Evolutionary conservation across 192 early-diverging fungal genomes (phyloP).

Genomic region (Funneliformis mosseae): DNA sequence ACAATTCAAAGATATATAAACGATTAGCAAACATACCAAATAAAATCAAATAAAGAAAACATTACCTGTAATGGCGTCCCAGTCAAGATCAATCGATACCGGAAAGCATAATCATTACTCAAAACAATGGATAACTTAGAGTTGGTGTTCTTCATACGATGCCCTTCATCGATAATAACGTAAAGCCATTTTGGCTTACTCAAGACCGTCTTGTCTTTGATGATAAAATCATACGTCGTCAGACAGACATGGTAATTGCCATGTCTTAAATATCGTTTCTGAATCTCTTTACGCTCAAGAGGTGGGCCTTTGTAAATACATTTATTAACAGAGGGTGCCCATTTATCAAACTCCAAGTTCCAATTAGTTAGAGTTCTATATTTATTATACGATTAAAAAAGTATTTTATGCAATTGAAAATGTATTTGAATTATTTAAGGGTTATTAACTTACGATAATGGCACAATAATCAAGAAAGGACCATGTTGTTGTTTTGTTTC

Average conservation of each 20-base stretch:
- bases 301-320: conserved; percentile 94
- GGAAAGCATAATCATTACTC: conserved; percentile 83
- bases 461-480: conserved; percentile 94
- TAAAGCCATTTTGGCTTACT: conserved; percentile 95
- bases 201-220: conserved; percentile 84
- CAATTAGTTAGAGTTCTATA: conserved; percentile 90
- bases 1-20: not conserved
- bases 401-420: conserved; percentile 49
- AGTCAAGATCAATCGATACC: conserved; percentile 94
- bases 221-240: conserved; percentile 97
- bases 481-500: conserved; percentile 93
- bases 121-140: conserved; percentile 85
- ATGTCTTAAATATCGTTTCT: conserved; percentile 66
- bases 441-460: conserved; percentile 70
- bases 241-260: conserved; percentile 91
- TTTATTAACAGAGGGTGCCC: conserved; percentile 88
- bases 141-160: conserved; percentile 96
- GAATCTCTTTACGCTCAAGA: conserved; percentile 67
- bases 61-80: conserved; percentile 94
- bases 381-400: not conserved
- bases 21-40: not conserved
- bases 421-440: not conserved
- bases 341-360: conserved; percentile 96
- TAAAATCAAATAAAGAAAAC: not conserved
- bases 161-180: conserved; percentile 99